Percentiles rank a stretch among this genome's conserved stretches.
These are phyloP conservation scores for Teratosphaeria viscida DNA, from an alignment of 2,329 filamentous ascomycete genomes.

Conservation along the genomic window DNA sequence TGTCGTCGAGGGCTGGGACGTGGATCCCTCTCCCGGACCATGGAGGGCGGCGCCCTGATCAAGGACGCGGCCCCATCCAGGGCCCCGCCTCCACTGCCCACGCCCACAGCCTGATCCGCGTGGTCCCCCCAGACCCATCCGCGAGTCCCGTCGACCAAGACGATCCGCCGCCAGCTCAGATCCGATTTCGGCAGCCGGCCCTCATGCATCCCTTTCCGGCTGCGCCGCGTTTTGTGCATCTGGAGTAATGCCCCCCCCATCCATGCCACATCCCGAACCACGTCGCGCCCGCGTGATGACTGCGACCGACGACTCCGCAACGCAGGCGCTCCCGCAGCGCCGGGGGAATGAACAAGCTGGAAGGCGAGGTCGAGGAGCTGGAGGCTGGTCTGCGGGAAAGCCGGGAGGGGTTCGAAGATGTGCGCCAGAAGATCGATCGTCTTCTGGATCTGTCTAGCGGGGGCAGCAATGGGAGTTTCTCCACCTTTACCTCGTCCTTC, in stretches of 20 bases:
- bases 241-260: background rate
- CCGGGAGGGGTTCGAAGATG: background rate
- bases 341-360: background rate
- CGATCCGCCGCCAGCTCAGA: background rate
- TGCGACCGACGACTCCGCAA: background rate
- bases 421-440: conserved; percentile 2
- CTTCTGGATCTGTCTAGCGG: conserved; percentile 4
- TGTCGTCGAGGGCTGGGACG: background rate
- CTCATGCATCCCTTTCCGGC: conserved; percentile 1
- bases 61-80: background rate
- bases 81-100: background rate
- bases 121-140: background rate
- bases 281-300: background rate
- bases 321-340: background rate
- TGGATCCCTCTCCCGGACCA: background rate
- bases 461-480: conserved; percentile 3
- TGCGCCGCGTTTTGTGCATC: background rate
- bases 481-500: conserved; percentile 1
- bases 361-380: background rate
- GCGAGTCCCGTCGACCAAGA: background rate
- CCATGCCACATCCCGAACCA: background rate
- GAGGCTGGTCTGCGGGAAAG: background rate
- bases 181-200: background rate
- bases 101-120: background rate
- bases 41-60: background rate